Evolutionary conservation across 768 basidiomycete species (phyloP), one percentile per base, ranked within the genome.

Genomic region (Royoungia palumana): DNA sequence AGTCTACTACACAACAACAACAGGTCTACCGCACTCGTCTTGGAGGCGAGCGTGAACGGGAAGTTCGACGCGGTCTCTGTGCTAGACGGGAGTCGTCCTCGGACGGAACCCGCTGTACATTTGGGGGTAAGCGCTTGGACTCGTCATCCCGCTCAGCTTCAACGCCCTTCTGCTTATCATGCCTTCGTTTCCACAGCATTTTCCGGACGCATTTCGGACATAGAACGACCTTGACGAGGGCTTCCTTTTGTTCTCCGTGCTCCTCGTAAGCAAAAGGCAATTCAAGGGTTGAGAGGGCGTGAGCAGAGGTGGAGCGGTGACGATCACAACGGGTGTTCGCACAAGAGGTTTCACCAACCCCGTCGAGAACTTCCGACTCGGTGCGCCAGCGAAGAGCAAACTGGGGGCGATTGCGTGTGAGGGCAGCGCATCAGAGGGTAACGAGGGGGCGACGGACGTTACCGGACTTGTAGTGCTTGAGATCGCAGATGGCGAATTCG

Each of bases 401-500:
- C 85, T 94, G 52, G 20, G 52, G 16, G 4, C 40, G 34, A 30
- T 20, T 22, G 45, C 41, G 32, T 28, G 47, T 27, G 19, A 30
- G 17, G n/a, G 3, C 10, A 9, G 28, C 11, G 11, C 13, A 8
- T 19, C 20, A 6, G 40, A 46, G 6, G 6, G 2, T 5, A 14
- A 32, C 16, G 32, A 32, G 4, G 32, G 5, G 2, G 39, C 8
- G 46, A 64, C 84, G 54, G 53, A 94, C 92, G 51, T 89, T 87
- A 14, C 91, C 89, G 0, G 87, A 83, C 71, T 93, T 96, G 75
- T 90, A 96, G 63, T 97, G 95, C 72, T 97, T 97, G 51, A 97
- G 72, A 69, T 97, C 92, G 62, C 90, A 93, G 19, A 94, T 74
- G 0, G 89, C 91, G 59, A 85, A 98, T 67, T 98, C 94, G 54